These are phyloP conservation scores for Cryptococcus hybrid DNA, from an alignment of 1,284 basidiomycete genomes.

Conservation along the genomic window DNA sequence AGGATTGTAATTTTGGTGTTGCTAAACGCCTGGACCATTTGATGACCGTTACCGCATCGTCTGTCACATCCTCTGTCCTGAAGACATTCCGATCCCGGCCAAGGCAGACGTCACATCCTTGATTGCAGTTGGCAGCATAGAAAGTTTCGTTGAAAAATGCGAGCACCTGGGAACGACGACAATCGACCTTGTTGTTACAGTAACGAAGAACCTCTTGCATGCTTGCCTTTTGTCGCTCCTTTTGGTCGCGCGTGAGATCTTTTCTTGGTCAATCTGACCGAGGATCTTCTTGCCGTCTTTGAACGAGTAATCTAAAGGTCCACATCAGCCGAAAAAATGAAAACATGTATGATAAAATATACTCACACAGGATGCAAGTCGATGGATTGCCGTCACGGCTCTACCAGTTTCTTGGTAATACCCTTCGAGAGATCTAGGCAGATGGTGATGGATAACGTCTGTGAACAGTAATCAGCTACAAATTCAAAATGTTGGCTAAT, in stretches of 20 bases:
- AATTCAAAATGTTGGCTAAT: neutral
- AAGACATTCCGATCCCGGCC: conserved; percentile 29
- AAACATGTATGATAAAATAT: conserved; percentile 10
- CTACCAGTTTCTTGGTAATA: conserved; percentile 85
- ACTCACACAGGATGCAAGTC: conserved; percentile 60
- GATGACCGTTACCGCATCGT: conserved; percentile 33
- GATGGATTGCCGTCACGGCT: conserved; percentile 71
- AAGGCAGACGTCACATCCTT: conserved; percentile 49
- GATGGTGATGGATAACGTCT: conserved; percentile 75
- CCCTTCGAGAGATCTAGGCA: conserved; percentile 68
- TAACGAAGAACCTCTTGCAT: conserved; percentile 66
- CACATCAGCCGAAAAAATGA: conserved; percentile 24
- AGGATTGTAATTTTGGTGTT: conserved; percentile 36
- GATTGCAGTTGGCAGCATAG: conserved; percentile 42
- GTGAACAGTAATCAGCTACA: conserved; percentile 11
- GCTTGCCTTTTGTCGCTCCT: conserved; percentile 59
- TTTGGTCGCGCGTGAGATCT: conserved; percentile 50
- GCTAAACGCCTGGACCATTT: conserved; percentile 45
- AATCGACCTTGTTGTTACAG: conserved; percentile 78
- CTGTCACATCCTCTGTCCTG: conserved; percentile 39
- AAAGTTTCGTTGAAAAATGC: conserved; percentile 51
- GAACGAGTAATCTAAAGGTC: conserved; percentile 54
- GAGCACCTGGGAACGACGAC: conserved; percentile 80
- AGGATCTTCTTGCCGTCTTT: conserved; percentile 57
- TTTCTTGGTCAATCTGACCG: conserved; percentile 58